These are phyloP conservation scores for Pichia kudriavzevii DNA, from an alignment of 1,139 yeast genomes.

Conservation along the genomic window DNA sequence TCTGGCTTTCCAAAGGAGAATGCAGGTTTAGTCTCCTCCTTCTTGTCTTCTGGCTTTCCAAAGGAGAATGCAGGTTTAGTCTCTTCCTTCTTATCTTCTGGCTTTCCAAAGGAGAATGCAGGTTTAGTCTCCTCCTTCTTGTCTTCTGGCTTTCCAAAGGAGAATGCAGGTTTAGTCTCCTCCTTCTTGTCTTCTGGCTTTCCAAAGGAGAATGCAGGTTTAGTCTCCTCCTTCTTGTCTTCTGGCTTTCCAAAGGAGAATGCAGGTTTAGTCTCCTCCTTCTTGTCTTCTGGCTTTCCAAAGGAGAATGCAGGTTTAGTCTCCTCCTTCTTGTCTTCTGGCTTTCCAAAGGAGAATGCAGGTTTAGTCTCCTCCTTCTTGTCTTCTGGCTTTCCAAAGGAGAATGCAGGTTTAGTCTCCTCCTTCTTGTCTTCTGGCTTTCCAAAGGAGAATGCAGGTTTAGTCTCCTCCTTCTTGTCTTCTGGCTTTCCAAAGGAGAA, in stretches of 20 bases:
- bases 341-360: conserved; percentile 1
- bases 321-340: neutral
- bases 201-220: conserved; percentile 5
- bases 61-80: neutral
- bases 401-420: neutral
- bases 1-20: conserved; percentile 3
- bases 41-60: no score
- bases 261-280: conserved; percentile 2
- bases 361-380: conserved; percentile 1
- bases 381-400: neutral
- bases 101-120: conserved; percentile 1
- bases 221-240: neutral
- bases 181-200: neutral
- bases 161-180: conserved; percentile 5
- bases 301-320: conserved; percentile 3
- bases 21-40: neutral
- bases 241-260: neutral
- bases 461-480: neutral
- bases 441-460: neutral
- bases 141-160: conserved; percentile 9
- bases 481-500: neutral
- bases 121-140: conserved; percentile 1
- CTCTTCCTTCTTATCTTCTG: neutral
- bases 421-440: neutral
- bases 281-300: neutral